Percentiles rank a stretch among this genome's conserved stretches.
phyloP scores from a whole-genome alignment of 2,329 filamentous ascomycete species.

The Tolypocladium album region DNA sequence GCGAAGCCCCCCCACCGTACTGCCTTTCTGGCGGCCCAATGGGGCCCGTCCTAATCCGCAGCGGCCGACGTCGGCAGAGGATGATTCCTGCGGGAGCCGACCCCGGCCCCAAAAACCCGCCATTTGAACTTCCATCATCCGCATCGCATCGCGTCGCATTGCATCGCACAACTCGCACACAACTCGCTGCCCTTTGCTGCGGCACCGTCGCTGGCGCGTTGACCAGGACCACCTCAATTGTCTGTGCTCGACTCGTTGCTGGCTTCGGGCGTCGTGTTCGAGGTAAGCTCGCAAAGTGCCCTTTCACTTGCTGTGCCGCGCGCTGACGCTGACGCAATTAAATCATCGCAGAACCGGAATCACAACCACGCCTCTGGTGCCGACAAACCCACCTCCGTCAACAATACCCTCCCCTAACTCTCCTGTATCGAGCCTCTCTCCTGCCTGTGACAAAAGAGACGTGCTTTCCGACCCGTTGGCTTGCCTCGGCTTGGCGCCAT shows the following conservation, averaged over 20 bases:
- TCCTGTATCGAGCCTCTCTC: no score
- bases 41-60: slow-evolving; percentile 1
- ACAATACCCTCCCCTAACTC: neutral
- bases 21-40: neutral
- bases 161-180: neutral
- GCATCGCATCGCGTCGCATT: neutral
- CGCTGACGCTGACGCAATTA: neutral
- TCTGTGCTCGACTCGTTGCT: neutral
- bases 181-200: neutral
- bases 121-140: neutral
- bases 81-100: neutral
- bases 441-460: neutral
- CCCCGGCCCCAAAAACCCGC: neutral
- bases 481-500: slow-evolving; percentile 5
- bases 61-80: slow-evolving; percentile 4
- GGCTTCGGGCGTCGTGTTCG: neutral
- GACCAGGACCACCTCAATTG: neutral
- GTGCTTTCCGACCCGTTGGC: neutral
- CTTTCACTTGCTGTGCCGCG: neutral
- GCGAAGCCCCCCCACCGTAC: neutral
- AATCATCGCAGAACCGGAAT: neutral
- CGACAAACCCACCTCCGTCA: neutral
- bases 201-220: neutral
- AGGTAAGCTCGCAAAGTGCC: neutral
- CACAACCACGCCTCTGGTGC: neutral